Conservation (phyloP, 2,329 filamentous ascomycete genomes). For the Fusarium sp. region DNA sequence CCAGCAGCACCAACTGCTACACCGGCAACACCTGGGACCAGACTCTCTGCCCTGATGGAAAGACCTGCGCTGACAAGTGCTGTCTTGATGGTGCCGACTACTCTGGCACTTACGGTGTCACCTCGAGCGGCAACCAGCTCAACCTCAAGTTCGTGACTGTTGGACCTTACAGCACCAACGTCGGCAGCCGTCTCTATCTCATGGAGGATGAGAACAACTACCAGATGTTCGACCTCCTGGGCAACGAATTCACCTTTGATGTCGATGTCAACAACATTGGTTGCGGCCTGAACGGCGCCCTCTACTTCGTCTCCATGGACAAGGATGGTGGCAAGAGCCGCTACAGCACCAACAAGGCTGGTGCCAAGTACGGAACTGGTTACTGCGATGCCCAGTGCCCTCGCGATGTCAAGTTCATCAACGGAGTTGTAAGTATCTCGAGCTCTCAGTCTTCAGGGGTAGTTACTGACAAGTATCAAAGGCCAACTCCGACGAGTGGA, state of each 20-base stretch:
- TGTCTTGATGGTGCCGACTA: slow-evolving; percentile 68
- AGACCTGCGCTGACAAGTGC: slow-evolving; percentile 61
- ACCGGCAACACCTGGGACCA: slow-evolving; percentile 63
- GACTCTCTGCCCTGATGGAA: slow-evolving; percentile 54
- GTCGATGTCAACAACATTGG: slow-evolving; percentile 76
- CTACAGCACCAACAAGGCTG: slow-evolving; percentile 63
- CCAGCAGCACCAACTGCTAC: slow-evolving; percentile 67
- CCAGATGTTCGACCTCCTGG: slow-evolving; percentile 73
- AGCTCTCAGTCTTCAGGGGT: not conserved
- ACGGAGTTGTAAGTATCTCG: slow-evolving; percentile 56
- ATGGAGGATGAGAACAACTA: slow-evolving; percentile 72
- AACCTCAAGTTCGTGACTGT: slow-evolving; percentile 70
- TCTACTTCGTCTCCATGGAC: slow-evolving; percentile 75
- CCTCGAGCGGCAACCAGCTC: slow-evolving; percentile 62
- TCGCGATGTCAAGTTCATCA: slow-evolving; percentile 69
- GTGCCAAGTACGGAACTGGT: slow-evolving; percentile 72
- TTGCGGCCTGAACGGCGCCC: slow-evolving; percentile 78
- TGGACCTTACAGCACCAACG: slow-evolving; percentile 58
- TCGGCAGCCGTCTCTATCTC: slow-evolving; percentile 72
- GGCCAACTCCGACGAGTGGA: slow-evolving; percentile 67
- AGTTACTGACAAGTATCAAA: slow-evolving; percentile 48
- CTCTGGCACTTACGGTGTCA: slow-evolving; percentile 64
- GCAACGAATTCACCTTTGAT: slow-evolving; percentile 79
- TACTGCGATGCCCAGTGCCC: slow-evolving; percentile 65
- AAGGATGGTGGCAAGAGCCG: slow-evolving; percentile 65